Base-by-base conservation (phyloP, 2,329 filamentous ascomycete genomes). In the Aspergillus calidoustus region DNA sequence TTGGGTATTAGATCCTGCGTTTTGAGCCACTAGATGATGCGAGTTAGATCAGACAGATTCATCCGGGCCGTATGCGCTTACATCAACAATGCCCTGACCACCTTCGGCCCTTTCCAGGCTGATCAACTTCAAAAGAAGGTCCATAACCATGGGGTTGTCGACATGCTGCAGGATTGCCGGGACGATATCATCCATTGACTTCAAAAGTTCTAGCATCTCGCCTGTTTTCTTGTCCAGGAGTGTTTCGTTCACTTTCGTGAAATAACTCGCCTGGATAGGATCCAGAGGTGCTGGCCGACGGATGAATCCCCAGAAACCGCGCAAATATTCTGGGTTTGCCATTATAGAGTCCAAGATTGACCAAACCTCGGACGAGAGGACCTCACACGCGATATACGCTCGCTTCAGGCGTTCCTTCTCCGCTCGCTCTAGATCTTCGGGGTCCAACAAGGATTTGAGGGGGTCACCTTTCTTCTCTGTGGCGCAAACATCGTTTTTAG, bases 221-320 rank as follows among this genome's bases (percentile, higher is more conserved):
- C 96, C 92, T 6, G 96, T 97, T 84, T 98, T 98, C 80, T 95
- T 96, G 76, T 98, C 95, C 59, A 99, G 90, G 22, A 99, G 81
- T n/a, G 92, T 91, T 80, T 99, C 95, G 77, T 98, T 98, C 73
- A 99, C 93, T 76, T 98, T 99, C 59, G 94, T 97, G 76, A 99
- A 99, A 76, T 99, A 99, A 72, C 93, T 93, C 19, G 95, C 94
- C 79, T 98, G 94, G 6, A 97, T 85, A 43, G 94, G 91, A 75
- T 98, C 94, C 59, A 99, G 85, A 3, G 94, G 92, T 11, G 92
- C 86, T n/a, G 91, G 86, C 59, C 89, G 87, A 74, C 90, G 90
- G 69, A 99, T 80, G 76, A 97, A 99, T 52, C 87, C 83, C 95
- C 95, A 99, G 77, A 99, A 98, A 67, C 90, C 87, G 71, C 88